Evolutionary conservation across 495 filamentous ascomycete genomes (phyloP), one percentile per base, ranked within the genome.

Genomic region (Clavariopsis aquatica): DNA sequence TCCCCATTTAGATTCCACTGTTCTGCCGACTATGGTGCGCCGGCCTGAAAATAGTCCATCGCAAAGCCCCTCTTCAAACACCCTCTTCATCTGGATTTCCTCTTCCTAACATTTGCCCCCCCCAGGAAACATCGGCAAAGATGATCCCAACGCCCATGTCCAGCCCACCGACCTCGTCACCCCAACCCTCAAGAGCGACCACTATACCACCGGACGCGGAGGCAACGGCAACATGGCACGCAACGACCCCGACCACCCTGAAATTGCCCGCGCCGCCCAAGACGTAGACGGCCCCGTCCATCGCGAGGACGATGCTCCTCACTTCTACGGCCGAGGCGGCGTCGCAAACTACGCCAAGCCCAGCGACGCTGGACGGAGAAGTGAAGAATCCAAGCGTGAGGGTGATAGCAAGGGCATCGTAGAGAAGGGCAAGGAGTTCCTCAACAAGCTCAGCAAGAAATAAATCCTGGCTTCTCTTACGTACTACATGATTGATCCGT

Each of bases 191-290:
- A 96, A 96, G 77, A 82, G 82, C 22, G 79, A 89, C 17, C 78
- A 91, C 62, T 93, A 91, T 71, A 96, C 93, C 5, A 97, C 93
- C 20, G 93, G 87, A 34, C 85, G 86, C 63, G 86, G 86, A 23
- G 86, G 86, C 47, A 64, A 70, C 26, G 76, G 76, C 57, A 78
- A 78, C 65, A 77, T 78, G 64, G 74, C 69, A 6, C 62, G 65
- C n/a, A 77, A 76, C 61, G 72, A 77, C 46, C 62, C 69, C n/a
- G 41, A 43, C n/a, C 62, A 72, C 66, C 71, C 77, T 15, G 84
- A 87, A 67, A 77, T 91, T 66, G 90, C 93, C 43, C 85, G 93
- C 55, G 80, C 83, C 49, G 87, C 84, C 34, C 93, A 97, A 74
- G 93, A 96, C 72, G 90, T 96, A 58, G 85, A 82, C 53, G 73